These are phyloP conservation scores for Capillidium rhysosporum DNA, from an alignment of 371 early-diverging fungal genomes.

Conservation along the genomic window DNA sequence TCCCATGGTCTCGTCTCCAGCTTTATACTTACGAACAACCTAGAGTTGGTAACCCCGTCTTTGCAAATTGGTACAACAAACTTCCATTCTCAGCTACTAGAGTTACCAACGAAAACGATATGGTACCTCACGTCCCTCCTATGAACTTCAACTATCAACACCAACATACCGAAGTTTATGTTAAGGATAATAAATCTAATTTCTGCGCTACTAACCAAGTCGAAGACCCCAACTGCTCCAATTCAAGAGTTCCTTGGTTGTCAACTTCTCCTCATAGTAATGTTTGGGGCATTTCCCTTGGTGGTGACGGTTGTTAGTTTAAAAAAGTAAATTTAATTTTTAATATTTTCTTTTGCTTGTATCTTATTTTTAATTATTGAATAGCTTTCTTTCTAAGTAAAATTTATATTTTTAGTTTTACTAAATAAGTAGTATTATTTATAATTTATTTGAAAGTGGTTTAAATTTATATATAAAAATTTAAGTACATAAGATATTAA, in stretches of 20 bases:
- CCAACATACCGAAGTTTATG: slow-evolving; percentile 22
- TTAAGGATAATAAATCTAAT: slow-evolving; percentile 5
- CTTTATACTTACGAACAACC: slow-evolving; percentile 19
- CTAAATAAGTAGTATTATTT: too few species aligned
- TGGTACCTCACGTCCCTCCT: slow-evolving; percentile 30
- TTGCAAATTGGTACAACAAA: slow-evolving; percentile 16
- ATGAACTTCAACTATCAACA: slow-evolving; percentile 20
- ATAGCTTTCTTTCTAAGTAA: too few species aligned
- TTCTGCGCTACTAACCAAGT: background rate
- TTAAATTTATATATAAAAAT: too few species aligned
- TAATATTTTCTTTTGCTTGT: too few species aligned
- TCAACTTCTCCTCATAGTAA: background rate
- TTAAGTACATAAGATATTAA: too few species aligned
- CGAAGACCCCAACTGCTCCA: background rate
- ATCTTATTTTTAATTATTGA: too few species aligned
- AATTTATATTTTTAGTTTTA: too few species aligned
- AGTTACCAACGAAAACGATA: slow-evolving; percentile 22
- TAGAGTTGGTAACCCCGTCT: slow-evolving; percentile 22
- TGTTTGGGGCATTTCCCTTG: background rate
- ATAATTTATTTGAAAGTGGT: too few species aligned
- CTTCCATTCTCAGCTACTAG: slow-evolving; percentile 15
- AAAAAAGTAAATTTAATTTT: background rate
- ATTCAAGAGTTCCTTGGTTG: background rate
- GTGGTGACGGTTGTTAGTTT: background rate
- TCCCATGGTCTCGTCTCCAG: background rate